These are phyloP conservation scores for Canavalia ensiformis DNA, from an alignment of 306 rosid species.

Conservation along the genomic window DNA sequence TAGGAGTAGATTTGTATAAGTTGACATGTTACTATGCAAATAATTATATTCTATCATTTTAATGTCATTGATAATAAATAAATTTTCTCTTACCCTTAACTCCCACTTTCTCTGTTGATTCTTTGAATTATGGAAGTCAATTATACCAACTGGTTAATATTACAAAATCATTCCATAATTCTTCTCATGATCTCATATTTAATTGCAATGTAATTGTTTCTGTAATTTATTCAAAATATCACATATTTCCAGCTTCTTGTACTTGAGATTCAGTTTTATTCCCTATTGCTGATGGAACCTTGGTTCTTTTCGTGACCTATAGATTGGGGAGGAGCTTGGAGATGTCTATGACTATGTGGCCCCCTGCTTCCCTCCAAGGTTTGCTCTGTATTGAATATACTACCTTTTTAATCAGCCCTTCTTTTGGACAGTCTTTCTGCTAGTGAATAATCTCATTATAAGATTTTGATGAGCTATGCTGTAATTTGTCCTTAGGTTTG, in stretches of 20 bases:
- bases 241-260: constrained; percentile 1
- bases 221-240: constrained; percentile 23
- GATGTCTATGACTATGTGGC: constrained; percentile 92
- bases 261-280: constrained; percentile 36
- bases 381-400: constrained; percentile 44
- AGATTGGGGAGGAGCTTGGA: constrained; percentile 98
- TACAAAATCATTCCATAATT: constrained; percentile 8
- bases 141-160: constrained; percentile 28
- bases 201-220: constrained; percentile 9
- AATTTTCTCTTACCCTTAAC: not conserved
- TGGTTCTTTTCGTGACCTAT: constrained; percentile 49
- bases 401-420: constrained; percentile 28
- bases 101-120: constrained; percentile 4
- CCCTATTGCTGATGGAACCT: constrained; percentile 41
- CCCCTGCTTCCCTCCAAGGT: constrained; percentile 99
- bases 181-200: constrained; percentile 26
- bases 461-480: constrained; percentile 37
- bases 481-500: constrained; percentile 1
- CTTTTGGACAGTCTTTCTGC: constrained; percentile 44
- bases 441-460: constrained; percentile 43
- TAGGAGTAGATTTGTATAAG: not conserved
- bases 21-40: not conserved
- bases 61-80: constrained; percentile 9
- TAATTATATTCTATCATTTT: constrained; percentile 23
- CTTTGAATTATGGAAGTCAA: not conserved